These are phyloP conservation scores for Asterophora lycoperdoides DNA, from an alignment of 768 basidiomycete species.

Conservation along the genomic window DNA sequence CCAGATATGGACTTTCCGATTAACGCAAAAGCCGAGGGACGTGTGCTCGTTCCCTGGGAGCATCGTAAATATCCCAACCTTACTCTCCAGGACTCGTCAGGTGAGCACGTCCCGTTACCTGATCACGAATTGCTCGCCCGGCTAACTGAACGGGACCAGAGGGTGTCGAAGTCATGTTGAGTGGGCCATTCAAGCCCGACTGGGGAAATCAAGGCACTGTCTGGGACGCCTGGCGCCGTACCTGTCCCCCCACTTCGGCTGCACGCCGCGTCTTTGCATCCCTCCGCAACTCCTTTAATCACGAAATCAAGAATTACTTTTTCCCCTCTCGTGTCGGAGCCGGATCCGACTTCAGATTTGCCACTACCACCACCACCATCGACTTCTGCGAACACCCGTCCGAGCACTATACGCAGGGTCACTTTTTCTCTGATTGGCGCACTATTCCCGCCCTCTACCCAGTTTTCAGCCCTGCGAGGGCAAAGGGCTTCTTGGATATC, in stretches of 20 bases:
- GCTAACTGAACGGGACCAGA: slow-evolving; percentile 28
- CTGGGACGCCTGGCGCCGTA: slow-evolving; percentile 94
- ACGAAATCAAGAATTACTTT: slow-evolving; percentile 24
- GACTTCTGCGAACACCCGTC: slow-evolving; percentile 83
- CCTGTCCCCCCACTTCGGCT: slow-evolving; percentile 72
- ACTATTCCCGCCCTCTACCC: slow-evolving; percentile 87
- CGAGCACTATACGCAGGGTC: slow-evolving; percentile 84
- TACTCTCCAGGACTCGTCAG: slow-evolving; percentile 46
- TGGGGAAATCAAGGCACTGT: slow-evolving; percentile 83
- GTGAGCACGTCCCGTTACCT: slow-evolving; percentile 18
- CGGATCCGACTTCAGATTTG: slow-evolving; percentile 65
- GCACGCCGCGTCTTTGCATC: slow-evolving; percentile 84
- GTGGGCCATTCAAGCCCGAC: slow-evolving; percentile 67
- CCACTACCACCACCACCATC: slow-evolving; percentile 45
- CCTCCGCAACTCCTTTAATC: slow-evolving; percentile 47
- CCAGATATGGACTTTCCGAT: slow-evolving; percentile 95
- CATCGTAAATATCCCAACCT: slow-evolving; percentile 69
- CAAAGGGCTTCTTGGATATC: slow-evolving; percentile 83
- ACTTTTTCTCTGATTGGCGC: slow-evolving; percentile 97
- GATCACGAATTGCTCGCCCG: background rate
- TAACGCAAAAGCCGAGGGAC: slow-evolving; percentile 91
- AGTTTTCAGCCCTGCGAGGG: slow-evolving; percentile 89
- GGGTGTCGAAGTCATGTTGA: slow-evolving; percentile 55
- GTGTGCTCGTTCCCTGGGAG: slow-evolving; percentile 93
- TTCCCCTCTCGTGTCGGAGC: slow-evolving; percentile 21